Evolutionary conservation across 2,329 filamentous ascomycete genomes (phyloP), one percentile per base, ranked within the genome.

Genomic region (Ceratocystis destructans): DNA sequence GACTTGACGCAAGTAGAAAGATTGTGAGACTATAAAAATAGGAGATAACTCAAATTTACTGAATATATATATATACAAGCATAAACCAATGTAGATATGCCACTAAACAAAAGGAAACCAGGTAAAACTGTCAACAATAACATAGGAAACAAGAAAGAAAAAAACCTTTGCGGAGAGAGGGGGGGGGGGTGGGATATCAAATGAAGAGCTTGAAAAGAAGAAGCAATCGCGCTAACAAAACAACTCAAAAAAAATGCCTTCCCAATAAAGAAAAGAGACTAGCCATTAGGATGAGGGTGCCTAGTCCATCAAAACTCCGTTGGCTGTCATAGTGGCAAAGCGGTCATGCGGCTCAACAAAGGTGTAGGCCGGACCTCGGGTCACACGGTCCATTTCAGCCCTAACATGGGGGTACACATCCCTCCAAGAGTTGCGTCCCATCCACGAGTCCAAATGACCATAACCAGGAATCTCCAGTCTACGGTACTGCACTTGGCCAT

Each of bases 371-470:
- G 74, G 72, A 0, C 78, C 78, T 4, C 78, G 72, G 3, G 76
- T 75, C 0, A 84, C 80, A 8, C 80, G 76, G 69, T 84, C 81
- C 1, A 84, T 75, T 72, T 83, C 80, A 70, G 80, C 77, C 37
- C 79, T 72, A 7, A 86, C 76, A 63, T 81, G 76, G 0, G 83
- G 83, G 70, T 80, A 86, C 33, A 86, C 80, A 71, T 86, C 83
- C 71, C 76, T 79, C 77, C 80, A 83, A 2, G 82, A 81, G 66
- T 81, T 79, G 55, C 79, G 76, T 3, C 83, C 82, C 80, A 85
- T 85, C 81, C 82, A 85, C 71, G 80, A 80, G 75, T 86, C 83
- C 48, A 85, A 73, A 71, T 86, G 83, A 2, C 83, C 82, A 71
- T 85, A 85, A 15, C 80, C 80, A 1, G 79, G 78, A 4, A 86